Conservation (phyloP, 805 yeast genomes). For the Lipomyces chichibuensis region DNA sequence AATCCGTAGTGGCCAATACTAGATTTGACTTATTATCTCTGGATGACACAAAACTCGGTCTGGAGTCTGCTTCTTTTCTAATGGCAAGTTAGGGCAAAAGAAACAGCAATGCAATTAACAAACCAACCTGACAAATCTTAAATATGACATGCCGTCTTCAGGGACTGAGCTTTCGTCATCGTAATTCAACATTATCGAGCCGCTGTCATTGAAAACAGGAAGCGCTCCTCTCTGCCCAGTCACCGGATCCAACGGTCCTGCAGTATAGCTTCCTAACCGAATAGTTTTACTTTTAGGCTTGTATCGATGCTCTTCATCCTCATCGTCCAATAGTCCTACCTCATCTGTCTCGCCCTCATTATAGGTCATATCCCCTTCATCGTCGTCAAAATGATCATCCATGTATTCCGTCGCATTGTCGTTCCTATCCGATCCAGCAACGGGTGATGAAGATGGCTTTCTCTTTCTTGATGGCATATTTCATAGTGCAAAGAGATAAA, state of each 20-base stretch:
- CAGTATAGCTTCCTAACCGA: conserved; percentile 28
- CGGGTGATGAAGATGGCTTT: background rate
- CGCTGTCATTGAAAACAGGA: conserved; percentile 30
- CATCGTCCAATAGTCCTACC: conserved; percentile 10
- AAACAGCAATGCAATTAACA: background rate
- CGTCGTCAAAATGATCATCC: conserved; percentile 7
- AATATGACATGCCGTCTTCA: conserved; percentile 28
- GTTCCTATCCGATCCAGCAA: background rate
- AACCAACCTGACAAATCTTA: conserved; percentile 22
- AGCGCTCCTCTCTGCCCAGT: conserved; percentile 43
- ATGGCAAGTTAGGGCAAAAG: background rate
- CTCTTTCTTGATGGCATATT: background rate
- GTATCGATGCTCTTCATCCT: conserved; percentile 12
- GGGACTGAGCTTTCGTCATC: conserved; percentile 21
- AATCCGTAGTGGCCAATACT: background rate
- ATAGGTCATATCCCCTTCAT: background rate
- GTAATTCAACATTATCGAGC: conserved; percentile 16
- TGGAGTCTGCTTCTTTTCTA: conserved; percentile 25
- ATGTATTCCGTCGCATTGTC: conserved; percentile 11
- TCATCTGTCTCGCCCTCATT: conserved; percentile 13
- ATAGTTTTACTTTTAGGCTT: conserved; percentile 20
- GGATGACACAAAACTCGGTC: conserved; percentile 28
- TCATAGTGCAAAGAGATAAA: background rate
- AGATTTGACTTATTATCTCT: background rate
- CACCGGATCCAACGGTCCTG: conserved; percentile 39